These are phyloP conservation scores for Zostera marina DNA, from an alignment of 116 monocot species.

Conservation along the genomic window DNA sequence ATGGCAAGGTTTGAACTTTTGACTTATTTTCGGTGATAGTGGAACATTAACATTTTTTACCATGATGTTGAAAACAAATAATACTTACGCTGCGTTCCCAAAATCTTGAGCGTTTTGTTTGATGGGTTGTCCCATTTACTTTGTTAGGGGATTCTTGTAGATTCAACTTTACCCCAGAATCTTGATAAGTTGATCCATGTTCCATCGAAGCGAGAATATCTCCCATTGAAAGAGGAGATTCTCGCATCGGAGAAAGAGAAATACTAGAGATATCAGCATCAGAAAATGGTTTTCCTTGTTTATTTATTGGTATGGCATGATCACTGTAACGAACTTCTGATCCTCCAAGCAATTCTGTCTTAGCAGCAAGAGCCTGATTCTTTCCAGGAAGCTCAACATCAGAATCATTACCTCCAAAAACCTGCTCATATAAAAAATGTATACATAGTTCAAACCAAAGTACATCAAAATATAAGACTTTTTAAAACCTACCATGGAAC, in stretches of 20 bases:
- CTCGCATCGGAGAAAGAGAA: conserved; percentile 12
- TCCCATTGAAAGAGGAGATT: conserved; percentile 69
- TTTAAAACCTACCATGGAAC: too few relatives aligned
- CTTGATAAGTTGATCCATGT: not conserved
- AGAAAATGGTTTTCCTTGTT: conserved; percentile 17
- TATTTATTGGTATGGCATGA: conserved; percentile 21
- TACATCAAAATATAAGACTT: too few relatives aligned
- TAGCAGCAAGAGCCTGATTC: conserved; percentile 21
- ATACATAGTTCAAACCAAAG: not conserved
- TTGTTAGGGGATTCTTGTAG: conserved; percentile 36
- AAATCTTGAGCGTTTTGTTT: conserved; percentile 55
- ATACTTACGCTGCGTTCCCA: conserved; percentile 83
- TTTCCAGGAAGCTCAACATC: conserved; percentile 44
- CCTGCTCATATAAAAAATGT: conserved; percentile 25
- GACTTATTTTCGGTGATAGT: too few relatives aligned
- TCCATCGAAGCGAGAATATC: conserved; percentile 83
- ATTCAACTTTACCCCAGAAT: conserved; percentile 31
- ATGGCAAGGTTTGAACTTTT: too few relatives aligned
- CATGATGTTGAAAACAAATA: not conserved
- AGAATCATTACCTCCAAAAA: conserved; percentile 60
- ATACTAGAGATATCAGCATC: conserved; percentile 26
- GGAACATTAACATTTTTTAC: too few relatives aligned
- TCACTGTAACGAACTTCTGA: conserved; percentile 18
- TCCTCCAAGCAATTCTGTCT: conserved; percentile 19
- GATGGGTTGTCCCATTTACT: conserved; percentile 45